Conservation (phyloP, 805 yeast species). For the Ogataea paraovalis region DNA sequence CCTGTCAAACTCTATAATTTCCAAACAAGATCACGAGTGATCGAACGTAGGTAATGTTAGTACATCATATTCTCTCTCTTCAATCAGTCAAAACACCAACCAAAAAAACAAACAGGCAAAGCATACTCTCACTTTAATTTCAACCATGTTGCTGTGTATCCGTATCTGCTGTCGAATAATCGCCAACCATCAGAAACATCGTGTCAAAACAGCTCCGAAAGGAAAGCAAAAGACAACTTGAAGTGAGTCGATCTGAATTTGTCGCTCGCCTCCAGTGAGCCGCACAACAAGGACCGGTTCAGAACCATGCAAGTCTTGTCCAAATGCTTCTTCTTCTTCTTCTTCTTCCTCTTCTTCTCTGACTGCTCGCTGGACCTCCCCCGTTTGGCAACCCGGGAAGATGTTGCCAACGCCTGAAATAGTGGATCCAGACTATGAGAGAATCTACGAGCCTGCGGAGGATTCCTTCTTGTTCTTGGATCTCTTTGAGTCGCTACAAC, state of each 20-base stretch:
- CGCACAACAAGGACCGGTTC: too few relatives aligned
- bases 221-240: too few relatives aligned
- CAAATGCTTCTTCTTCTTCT: too few relatives aligned
- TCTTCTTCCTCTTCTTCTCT: too few relatives aligned
- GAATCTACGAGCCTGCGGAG: constrained; percentile 92
- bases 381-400: too few relatives aligned
- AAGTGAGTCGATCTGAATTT: neutral
- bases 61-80: too few relatives aligned
- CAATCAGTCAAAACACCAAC: too few relatives aligned
- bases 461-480: constrained; percentile 86
- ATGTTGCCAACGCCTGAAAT: constrained; percentile 84
- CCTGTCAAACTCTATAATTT: constrained; percentile 62
- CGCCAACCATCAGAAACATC: too few relatives aligned
- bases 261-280: neutral
- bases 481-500: constrained; percentile 60
- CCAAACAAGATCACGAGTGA: neutral
- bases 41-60: neutral
- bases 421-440: constrained; percentile 51
- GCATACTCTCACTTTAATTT: constrained; percentile 31
- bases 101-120: neutral
- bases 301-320: too few relatives aligned
- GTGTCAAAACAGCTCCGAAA: too few relatives aligned
- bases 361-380: too few relatives aligned
- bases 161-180: too few relatives aligned
- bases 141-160: constrained; percentile 22